Conservation (phyloP, 2,329 filamentous ascomycete species). For the Podosphaera leucotricha region DNA sequence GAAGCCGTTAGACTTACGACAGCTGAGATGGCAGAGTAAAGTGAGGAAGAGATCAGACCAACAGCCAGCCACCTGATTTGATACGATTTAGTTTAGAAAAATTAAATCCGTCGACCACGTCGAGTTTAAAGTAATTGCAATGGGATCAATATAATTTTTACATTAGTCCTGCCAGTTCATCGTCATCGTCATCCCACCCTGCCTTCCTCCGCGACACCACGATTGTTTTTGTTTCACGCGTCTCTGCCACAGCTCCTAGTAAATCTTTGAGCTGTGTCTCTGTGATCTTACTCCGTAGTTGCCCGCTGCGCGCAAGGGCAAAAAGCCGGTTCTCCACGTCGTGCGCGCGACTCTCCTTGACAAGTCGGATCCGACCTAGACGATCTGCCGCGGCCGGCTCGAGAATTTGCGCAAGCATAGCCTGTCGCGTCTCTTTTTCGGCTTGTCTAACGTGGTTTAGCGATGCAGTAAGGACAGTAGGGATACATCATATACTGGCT, state of each 20-base stretch:
- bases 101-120: neutral
- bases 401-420: slow-evolving; percentile 78
- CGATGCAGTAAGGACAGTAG: neutral
- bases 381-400: slow-evolving; percentile 84
- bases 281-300: slow-evolving; percentile 68
- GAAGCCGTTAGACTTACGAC: slow-evolving; percentile 64
- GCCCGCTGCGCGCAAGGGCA: slow-evolving; percentile 69
- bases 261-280: slow-evolving; percentile 88
- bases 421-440: slow-evolving; percentile 44
- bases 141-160: neutral
- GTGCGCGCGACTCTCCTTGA: slow-evolving; percentile 73
- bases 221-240: slow-evolving; percentile 56
- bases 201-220: slow-evolving; percentile 65
- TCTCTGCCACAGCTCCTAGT: slow-evolving; percentile 62
- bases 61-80: neutral
- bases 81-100: neutral
- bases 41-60: slow-evolving; percentile 41
- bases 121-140: neutral
- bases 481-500: neutral
- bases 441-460: slow-evolving; percentile 16
- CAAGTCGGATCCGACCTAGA: slow-evolving; percentile 77
- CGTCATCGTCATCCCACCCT: slow-evolving; percentile 65
- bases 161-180: slow-evolving; percentile 40
- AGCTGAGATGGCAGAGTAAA: slow-evolving; percentile 46
- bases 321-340: slow-evolving; percentile 88